phyloP scores from a whole-genome alignment of 2,329 filamentous ascomycete species.

The Paecilomyces dactylethromorphus region DNA sequence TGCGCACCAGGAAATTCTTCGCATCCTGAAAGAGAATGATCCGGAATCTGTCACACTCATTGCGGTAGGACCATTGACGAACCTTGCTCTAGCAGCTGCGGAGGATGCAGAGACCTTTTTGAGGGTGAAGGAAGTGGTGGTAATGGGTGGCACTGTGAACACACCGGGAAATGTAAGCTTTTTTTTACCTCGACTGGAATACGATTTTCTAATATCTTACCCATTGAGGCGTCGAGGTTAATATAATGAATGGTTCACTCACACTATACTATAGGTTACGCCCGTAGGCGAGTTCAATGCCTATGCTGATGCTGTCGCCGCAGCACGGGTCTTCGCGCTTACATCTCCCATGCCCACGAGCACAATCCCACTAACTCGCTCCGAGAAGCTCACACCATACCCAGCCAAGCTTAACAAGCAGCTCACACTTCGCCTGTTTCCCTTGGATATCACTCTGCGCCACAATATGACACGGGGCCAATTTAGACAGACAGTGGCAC shows the following conservation, averaged over 20 bases:
- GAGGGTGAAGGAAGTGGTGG: slow-evolving; percentile 79
- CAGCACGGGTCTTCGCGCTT: slow-evolving; percentile 69
- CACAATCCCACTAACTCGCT: slow-evolving; percentile 66
- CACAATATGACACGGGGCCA: slow-evolving; percentile 59
- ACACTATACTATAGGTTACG: slow-evolving; percentile 39
- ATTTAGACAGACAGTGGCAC: slow-evolving; percentile 52
- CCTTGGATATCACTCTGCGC: slow-evolving; percentile 68
- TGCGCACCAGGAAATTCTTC: slow-evolving; percentile 83
- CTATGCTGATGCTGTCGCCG: slow-evolving; percentile 76
- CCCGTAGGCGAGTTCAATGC: slow-evolving; percentile 93
- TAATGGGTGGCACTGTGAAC: slow-evolving; percentile 88
- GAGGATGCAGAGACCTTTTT: slow-evolving; percentile 87
- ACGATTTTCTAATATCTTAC: slow-evolving; percentile 27
- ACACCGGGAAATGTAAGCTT: slow-evolving; percentile 69
- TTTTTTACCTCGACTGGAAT: background rate
- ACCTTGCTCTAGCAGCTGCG: slow-evolving; percentile 79
- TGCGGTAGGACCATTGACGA: slow-evolving; percentile 87
- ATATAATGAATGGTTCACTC: background rate
- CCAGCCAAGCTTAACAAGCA: slow-evolving; percentile 56
- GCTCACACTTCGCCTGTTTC: slow-evolving; percentile 65
- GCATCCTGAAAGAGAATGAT: slow-evolving; percentile 73
- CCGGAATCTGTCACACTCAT: slow-evolving; percentile 82
- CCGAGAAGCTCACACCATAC: slow-evolving; percentile 52
- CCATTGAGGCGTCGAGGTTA: background rate
- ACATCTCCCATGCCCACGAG: slow-evolving; percentile 66